A percentile compares a stretch with the other conserved stretches of the same genome.
Evolutionary conservation across 495 filamentous ascomycete species (phyloP).

Genomic region (Lepidopterella palustris): DNA sequence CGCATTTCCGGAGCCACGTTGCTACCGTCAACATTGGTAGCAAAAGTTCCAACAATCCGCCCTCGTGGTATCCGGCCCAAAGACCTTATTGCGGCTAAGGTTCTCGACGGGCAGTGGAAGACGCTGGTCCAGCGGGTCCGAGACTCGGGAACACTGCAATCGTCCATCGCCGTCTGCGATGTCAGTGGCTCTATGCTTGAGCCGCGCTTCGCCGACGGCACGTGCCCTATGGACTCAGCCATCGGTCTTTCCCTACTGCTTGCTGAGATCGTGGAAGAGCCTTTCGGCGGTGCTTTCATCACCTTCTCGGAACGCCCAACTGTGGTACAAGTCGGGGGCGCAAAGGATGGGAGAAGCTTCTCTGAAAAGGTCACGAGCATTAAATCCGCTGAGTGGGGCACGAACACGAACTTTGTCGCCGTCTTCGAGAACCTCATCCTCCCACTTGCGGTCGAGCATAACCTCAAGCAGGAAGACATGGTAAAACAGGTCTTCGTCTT

Average conservation of each 20-base stretch:
- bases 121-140: slow-evolving; percentile 43
- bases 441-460: slow-evolving; percentile 39
- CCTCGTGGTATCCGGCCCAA: neutral
- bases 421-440: slow-evolving; percentile 43
- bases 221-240: slow-evolving; percentile 41
- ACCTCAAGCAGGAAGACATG: slow-evolving; percentile 41
- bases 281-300: slow-evolving; percentile 44
- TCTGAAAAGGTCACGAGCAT: slow-evolving; percentile 32
- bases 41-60: neutral
- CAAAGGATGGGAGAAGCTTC: slow-evolving; percentile 27
- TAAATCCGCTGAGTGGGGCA: slow-evolving; percentile 26
- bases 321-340: slow-evolving; percentile 33
- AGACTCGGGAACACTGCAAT: slow-evolving; percentile 41
- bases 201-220: slow-evolving; percentile 37
- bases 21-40: slow-evolving; percentile 36
- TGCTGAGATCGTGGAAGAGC: slow-evolving; percentile 40
- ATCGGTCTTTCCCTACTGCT: slow-evolving; percentile 45
- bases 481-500: slow-evolving; percentile 47
- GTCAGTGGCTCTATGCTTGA: slow-evolving; percentile 40
- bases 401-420: slow-evolving; percentile 42
- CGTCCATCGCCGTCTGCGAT: slow-evolving; percentile 44
- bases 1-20: slow-evolving; percentile 43
- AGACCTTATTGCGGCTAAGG: slow-evolving; percentile 15
- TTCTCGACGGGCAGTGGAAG: slow-evolving; percentile 44
- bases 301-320: slow-evolving; percentile 37